Conservation (phyloP, 1,139 yeast genomes). For the Scheffersomyces segobiensis region DNA sequence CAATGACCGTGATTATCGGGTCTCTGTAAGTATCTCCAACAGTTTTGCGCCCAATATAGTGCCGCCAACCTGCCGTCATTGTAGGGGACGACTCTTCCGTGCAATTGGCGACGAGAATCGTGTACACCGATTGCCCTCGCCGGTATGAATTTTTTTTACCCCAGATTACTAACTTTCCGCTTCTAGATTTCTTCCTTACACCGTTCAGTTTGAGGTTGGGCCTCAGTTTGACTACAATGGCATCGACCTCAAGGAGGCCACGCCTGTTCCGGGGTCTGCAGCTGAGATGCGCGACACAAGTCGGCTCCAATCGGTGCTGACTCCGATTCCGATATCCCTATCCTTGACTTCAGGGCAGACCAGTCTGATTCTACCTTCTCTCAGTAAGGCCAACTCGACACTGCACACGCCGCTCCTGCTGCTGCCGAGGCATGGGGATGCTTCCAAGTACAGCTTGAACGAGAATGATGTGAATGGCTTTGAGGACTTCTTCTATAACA, state of each 20-base stretch:
- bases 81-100: background rate
- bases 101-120: background rate
- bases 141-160: background rate
- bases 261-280: background rate
- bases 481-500: slow-evolving; percentile 33
- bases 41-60: background rate
- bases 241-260: background rate
- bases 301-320: background rate
- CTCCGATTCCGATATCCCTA: background rate
- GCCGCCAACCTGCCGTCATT: background rate
- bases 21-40: slow-evolving; percentile 51
- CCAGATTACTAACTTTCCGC: slow-evolving; percentile 20
- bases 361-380: slow-evolving; percentile 20
- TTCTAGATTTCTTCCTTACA: slow-evolving; percentile 66
- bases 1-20: slow-evolving; percentile 61
- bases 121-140: background rate
- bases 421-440: slow-evolving; percentile 1
- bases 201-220: slow-evolving; percentile 66
- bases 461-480: slow-evolving; percentile 10
- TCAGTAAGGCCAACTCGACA: slow-evolving; percentile 14
- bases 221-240: slow-evolving; percentile 5
- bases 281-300: background rate
- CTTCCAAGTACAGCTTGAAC: slow-evolving; percentile 5
- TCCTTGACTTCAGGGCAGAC: slow-evolving; percentile 5
- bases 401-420: slow-evolving; percentile 10